A percentile compares a stretch with the other conserved stretches of the same genome.
phyloP scores from a whole-genome alignment of 768 basidiomycete genomes.

The Agaricus sinodeliciosus region DNA sequence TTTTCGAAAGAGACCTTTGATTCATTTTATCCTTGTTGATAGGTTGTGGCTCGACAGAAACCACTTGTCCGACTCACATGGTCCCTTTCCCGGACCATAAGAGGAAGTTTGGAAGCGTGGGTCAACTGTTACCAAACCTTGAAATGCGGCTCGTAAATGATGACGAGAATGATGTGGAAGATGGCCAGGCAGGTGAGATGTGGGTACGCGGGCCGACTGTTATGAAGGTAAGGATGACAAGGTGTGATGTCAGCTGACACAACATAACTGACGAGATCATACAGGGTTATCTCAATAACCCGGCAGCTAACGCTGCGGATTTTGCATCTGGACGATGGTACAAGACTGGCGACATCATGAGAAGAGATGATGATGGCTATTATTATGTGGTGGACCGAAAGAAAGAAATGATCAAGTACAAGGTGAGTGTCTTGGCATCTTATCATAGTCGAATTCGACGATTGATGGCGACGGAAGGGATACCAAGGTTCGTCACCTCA shows the following conservation, averaged over 20 bases:
- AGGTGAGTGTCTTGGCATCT: conserved; percentile 21
- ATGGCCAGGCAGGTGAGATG: conserved; percentile 52
- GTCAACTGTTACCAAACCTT: conserved; percentile 51
- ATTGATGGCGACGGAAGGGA: conserved; percentile 10
- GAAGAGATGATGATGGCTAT: conserved; percentile 52
- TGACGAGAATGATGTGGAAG: conserved; percentile 31
- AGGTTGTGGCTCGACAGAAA: conserved; percentile 62
- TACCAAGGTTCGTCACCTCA: conserved; percentile 16
- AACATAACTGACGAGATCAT: background rate
- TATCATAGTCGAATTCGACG: background rate
- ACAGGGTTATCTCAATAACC: conserved; percentile 59
- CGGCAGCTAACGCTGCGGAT: conserved; percentile 45
- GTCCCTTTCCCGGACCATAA: conserved; percentile 29
- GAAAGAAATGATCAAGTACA: conserved; percentile 58
- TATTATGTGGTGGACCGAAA: conserved; percentile 53
- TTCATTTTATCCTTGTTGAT: background rate
- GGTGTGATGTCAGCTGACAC: background rate
- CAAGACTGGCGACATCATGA: conserved; percentile 64
- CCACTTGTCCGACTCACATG: conserved; percentile 45
- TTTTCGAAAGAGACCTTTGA: background rate
- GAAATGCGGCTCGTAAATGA: conserved; percentile 48
- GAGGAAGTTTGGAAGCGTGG: conserved; percentile 45
- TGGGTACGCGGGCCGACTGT: conserved; percentile 61
- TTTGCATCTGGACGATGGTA: conserved; percentile 62
- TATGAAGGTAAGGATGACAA: conserved; percentile 46